Percentiles rank a stretch among this genome's conserved stretches.
Conservation (phyloP, 805 yeast species). For the Yueomyces sp. region DNA sequence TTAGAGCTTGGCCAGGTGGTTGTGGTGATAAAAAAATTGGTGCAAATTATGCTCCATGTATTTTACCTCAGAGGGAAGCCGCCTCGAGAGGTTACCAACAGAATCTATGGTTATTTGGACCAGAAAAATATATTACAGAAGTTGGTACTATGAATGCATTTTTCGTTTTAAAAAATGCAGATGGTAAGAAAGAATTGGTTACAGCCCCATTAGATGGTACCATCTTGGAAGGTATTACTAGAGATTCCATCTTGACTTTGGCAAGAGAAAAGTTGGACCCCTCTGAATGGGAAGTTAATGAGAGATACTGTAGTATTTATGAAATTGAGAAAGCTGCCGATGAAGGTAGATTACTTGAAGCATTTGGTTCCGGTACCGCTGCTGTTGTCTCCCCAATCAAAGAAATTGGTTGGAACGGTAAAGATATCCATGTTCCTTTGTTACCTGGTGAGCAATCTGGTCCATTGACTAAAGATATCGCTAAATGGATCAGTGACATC, state of each 20-base stretch:
- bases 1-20: conserved; percentile 99
- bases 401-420: conserved; percentile 68
- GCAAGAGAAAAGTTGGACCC: conserved; percentile 65
- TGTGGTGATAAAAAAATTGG: conserved; percentile 93
- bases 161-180: conserved; percentile 65
- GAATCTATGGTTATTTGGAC: conserved; percentile 92
- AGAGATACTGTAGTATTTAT: conserved; percentile 68
- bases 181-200: conserved; percentile 78
- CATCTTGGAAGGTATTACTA: conserved; percentile 90
- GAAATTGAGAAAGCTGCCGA: conserved; percentile 70
- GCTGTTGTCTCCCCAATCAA: conserved; percentile 92
- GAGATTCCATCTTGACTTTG: conserved; percentile 72
- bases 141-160: conserved; percentile 97
- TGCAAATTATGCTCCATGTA: conserved; percentile 95
- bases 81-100: conserved; percentile 89
- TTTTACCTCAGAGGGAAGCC: conserved; percentile 81
- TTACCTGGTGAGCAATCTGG: conserved; percentile 71
- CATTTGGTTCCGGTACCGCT: conserved; percentile 96
- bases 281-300: conserved; percentile 69
- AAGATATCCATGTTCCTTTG: conserved; percentile 65
- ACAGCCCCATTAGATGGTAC: conserved; percentile 98
- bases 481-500: conserved; percentile 75
- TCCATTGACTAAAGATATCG: conserved; percentile 60
- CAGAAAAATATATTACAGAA: conserved; percentile 78
- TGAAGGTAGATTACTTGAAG: conserved; percentile 80